Conservation (phyloP, 768 basidiomycete species). For the Leccinellum luteum region DNA sequence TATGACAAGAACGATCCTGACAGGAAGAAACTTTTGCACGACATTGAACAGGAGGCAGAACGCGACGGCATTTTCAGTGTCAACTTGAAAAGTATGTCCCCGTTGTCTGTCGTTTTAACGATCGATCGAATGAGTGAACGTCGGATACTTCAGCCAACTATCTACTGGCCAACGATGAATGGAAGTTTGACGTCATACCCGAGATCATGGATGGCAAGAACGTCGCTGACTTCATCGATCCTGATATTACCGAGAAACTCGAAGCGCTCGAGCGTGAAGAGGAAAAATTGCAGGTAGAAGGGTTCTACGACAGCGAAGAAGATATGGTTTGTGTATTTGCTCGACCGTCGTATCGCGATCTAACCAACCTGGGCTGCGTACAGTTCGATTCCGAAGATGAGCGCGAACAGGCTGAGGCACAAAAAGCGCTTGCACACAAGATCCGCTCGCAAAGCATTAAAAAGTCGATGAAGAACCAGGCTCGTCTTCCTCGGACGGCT, state of each 20-base stretch:
- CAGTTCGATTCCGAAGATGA: constrained; percentile 71
- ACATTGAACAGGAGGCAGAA: constrained; percentile 82
- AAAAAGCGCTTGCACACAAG: constrained; percentile 60
- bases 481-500: constrained; percentile 74
- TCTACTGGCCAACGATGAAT: constrained; percentile 81
- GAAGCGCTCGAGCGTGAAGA: constrained; percentile 97
- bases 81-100: constrained; percentile 74
- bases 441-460: constrained; percentile 74
- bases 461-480: constrained; percentile 83
- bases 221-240: constrained; percentile 96
- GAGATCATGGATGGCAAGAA: constrained; percentile 99
- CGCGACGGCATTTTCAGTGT: constrained; percentile 90
- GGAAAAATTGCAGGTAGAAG: constrained; percentile 89
- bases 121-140: constrained; percentile 1
- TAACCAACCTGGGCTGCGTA: not conserved
- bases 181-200: constrained; percentile 98
- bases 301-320: constrained; percentile 90
- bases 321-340: constrained; percentile 60
- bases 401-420: constrained; percentile 65
- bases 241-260: constrained; percentile 94
- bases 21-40: constrained; percentile 69
- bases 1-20: constrained; percentile 87
- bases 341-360: not conserved
- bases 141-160: constrained; percentile 73
- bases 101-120: not conserved